Evolutionary conservation across 2,329 filamentous ascomycete genomes (phyloP), one percentile per base, ranked within the genome.

Genomic region (Bipolaris zeicola): DNA sequence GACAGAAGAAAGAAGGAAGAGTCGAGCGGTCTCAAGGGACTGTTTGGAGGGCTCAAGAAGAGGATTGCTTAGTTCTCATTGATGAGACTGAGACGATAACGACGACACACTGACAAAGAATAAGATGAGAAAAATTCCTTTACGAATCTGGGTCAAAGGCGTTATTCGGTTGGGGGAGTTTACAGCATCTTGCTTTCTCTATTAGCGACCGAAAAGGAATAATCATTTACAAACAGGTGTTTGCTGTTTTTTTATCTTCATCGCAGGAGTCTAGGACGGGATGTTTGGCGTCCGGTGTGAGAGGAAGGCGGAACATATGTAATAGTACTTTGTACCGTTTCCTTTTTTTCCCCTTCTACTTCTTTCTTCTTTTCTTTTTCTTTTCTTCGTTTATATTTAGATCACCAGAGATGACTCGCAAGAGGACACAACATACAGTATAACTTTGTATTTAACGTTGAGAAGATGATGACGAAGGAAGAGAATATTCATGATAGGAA

Each of bases 11-110:
- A 67, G 65, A 74, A 68, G 53, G 66, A 72, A 33, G 68, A 72
- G 22, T 58, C 66, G 14, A 63, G 67, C 5, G 67, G 67, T 5
- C 50, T 75, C 4, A 75, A 71, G 52, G 63, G 69, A 1, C 49
- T 74, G 13, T 67, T 74, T 51, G 70, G 71, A n/a, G 67, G 71
- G 0, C 62, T 74, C 24, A 71, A 70, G 66, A 72, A 64, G 60
- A 65, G 66, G 26, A 65, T 71, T 46, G 60, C 59, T 44, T 73
- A 52, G 62, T 6, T 34, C 47, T 48, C 54, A 47, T 36, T 37
- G 37, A 28, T 28, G 26, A 8, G 37, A 51, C 39, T 49, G 48
- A 22, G 50, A 31, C 13, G 34, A 36, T 10, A 31, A 41, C 22
- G 34, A 13, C 43, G 26, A 28, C 26, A 28, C 26, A 28, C 26